These are phyloP conservation scores for Cerioporus squamosus DNA, from an alignment of 1,284 basidiomycete species.

Conservation along the genomic window DNA sequence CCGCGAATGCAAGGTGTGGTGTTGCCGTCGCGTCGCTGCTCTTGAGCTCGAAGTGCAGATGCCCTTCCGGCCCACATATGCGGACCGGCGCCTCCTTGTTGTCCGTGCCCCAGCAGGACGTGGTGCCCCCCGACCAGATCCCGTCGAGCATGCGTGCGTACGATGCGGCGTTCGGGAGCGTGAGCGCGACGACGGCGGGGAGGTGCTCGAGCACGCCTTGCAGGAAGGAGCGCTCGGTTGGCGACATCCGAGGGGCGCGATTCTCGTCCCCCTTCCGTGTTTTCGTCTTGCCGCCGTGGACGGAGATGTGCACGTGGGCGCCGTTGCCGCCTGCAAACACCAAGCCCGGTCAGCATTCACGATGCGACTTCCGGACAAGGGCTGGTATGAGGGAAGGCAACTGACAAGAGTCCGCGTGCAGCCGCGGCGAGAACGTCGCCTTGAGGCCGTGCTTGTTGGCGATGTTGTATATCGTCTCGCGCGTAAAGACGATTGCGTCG, in stretches of 20 bases:
- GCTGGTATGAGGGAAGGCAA: not conserved
- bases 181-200: constrained; percentile 58
- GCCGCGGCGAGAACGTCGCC: constrained; percentile 67
- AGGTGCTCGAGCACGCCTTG: constrained; percentile 55
- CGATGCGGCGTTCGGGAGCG: constrained; percentile 61
- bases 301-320: constrained; percentile 66
- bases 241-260: constrained; percentile 33
- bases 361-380: not conserved
- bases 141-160: constrained; percentile 69
- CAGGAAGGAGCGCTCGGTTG: constrained; percentile 42
- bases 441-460: constrained; percentile 64
- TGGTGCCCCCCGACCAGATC: constrained; percentile 73
- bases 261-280: constrained; percentile 19
- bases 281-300: constrained; percentile 39
- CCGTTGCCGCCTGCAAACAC: constrained; percentile 51
- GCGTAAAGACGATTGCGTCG: constrained; percentile 67
- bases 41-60: constrained; percentile 66
- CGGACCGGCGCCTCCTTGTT: constrained; percentile 71
- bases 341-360: too few relatives aligned
- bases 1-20: constrained; percentile 50
- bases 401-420: constrained; percentile 50
- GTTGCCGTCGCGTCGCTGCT: constrained; percentile 61
- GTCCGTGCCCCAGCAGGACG: constrained; percentile 68
- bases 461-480: constrained; percentile 69
- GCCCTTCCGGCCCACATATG: constrained; percentile 53